Base-by-base conservation (phyloP, 2,329 filamentous ascomycete genomes). In the Ophiocordyceps camponoti-rufipedis region DNA sequence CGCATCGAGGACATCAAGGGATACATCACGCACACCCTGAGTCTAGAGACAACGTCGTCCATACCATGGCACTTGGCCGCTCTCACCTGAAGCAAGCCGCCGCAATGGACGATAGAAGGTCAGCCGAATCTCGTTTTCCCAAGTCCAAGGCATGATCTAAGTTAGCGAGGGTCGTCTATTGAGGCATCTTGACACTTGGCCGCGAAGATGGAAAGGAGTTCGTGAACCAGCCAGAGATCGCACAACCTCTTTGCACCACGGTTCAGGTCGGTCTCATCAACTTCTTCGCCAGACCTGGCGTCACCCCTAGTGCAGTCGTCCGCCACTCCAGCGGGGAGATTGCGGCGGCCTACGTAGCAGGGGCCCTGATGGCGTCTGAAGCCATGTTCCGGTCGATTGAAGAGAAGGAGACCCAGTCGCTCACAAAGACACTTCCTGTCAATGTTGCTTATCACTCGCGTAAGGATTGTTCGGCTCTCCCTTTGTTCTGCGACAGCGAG, bases 401-500 rank as follows among this genome's bases (percentile, higher is more conserved):
- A 29, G 18, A 6, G 1, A 5, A 35, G 13, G 46, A 50, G n/a
- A 53, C 57, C 0, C 5, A 44, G 16, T 50, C 67, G 1, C 47
- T 54, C 35, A 50, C 51, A 4, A 48, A 52, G 2, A 40, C 45
- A 13, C 49, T 61, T 1, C 53, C 53, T 23, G 55, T 59, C 11
- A 51, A 56, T 28, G 56, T 48, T 28, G 59, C 59, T 9, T 62
- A 62, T 23, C 60, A 63, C 47, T 62, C 60, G 0, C 48, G 64
- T 46, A 64, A 68, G 46, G 12, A 5, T 23, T 23, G 23, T 23
- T 2, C 16, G 28, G 4, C 13, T 12, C 18, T 14, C 0, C 47
- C 69, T 69, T 66, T 60, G 62, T 33, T 53, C 61, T 2, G 55
- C 69, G 2, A 62, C 63, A 8, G 61, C 63, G 28, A 16, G 8